Evolutionary conservation across 2,329 filamentous ascomycete species (phyloP), one percentile per base, ranked within the genome.

Genomic region (Ceratocystis huliohia): DNA sequence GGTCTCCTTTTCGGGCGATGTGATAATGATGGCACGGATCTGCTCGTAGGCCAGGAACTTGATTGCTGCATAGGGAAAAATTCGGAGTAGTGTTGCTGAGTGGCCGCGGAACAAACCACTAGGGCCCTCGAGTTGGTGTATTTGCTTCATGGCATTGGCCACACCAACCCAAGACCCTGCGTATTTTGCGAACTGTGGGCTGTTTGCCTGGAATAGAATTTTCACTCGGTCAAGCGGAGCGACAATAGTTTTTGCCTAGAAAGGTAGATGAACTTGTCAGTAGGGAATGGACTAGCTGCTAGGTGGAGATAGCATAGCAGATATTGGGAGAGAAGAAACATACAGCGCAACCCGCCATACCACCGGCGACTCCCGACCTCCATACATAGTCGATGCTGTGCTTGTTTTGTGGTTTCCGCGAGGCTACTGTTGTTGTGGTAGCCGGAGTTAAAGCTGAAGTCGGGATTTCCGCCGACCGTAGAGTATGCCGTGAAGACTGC

Each of bases 41-140:
- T 99, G 94, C 75, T 99, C 94, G 78, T 99, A 99, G 59, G 93
- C 92, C 53, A 99, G 83, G 73, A 99, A 99, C 74, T 99, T 99
- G 76, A 97, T 96, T 59, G 89, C 93, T 17, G 93, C 94, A 75
- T 99, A 99, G 5, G 94, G 94, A 72, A 97, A 99, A 69, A 99
- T 96, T 70, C 94, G 87, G 64, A 97, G 81, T 2, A 99, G 80
- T 0, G 94, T 99, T 2, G 92, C 94, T 3, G 91, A 96, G 75
- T 99, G 94, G 5, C 94, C 94, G 64, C 94, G 88, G 77, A 91
- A 99, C 5, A 99, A 81, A 1, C 94, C 94, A 10, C 80, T 74
- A 1, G 83, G 70, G 46, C 94, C 94, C 69, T 95, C 88, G 59
- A 84, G 79, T 28, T 75, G 78, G 72, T 94, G 89, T 69, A 99